These are phyloP conservation scores for Colletotrichum sojae DNA, from an alignment of 2,329 filamentous ascomycete genomes.

Conservation along the genomic window DNA sequence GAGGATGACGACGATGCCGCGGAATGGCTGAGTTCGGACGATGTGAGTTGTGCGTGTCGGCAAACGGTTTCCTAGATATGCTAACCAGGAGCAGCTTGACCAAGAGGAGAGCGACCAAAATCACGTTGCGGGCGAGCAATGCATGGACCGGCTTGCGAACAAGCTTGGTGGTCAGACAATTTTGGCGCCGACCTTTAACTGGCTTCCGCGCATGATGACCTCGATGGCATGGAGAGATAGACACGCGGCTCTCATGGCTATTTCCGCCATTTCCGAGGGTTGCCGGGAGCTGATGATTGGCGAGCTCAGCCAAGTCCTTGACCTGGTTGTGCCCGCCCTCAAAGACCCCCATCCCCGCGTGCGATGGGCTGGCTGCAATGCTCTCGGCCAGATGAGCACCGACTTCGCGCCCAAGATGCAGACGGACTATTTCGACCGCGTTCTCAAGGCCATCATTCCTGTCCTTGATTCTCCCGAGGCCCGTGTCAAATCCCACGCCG, in stretches of 20 bases:
- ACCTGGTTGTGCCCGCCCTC: conserved; percentile 93
- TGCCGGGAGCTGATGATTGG: conserved; percentile 96
- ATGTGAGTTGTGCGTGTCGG: conserved; percentile 69
- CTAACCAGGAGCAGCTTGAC: conserved; percentile 75
- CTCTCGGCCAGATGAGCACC: conserved; percentile 99
- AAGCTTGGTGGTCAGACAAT: conserved; percentile 96
- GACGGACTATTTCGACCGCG: conserved; percentile 89
- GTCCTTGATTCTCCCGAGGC: conserved; percentile 92
- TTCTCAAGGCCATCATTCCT: conserved; percentile 92
- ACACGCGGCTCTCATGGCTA: conserved; percentile 97
- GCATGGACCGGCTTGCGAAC: conserved; percentile 97
- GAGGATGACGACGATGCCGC: conserved; percentile 93
- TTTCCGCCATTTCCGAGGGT: conserved; percentile 97
- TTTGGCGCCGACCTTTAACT: conserved; percentile 92
- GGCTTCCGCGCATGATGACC: conserved; percentile 98
- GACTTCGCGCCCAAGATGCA: conserved; percentile 99
- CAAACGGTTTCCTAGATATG: neutral
- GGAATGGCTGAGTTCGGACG: conserved; percentile 94
- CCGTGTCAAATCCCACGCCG: conserved; percentile 95
- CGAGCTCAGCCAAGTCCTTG: conserved; percentile 93
- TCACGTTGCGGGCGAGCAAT: conserved; percentile 97
- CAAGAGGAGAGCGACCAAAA: conserved; percentile 97
- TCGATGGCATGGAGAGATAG: conserved; percentile 95
- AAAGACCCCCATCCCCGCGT: conserved; percentile 93
- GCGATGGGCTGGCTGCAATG: conserved; percentile 97